Conservation (phyloP, 805 yeast genomes). For the Scheffersomyces coipomensis region DNA sequence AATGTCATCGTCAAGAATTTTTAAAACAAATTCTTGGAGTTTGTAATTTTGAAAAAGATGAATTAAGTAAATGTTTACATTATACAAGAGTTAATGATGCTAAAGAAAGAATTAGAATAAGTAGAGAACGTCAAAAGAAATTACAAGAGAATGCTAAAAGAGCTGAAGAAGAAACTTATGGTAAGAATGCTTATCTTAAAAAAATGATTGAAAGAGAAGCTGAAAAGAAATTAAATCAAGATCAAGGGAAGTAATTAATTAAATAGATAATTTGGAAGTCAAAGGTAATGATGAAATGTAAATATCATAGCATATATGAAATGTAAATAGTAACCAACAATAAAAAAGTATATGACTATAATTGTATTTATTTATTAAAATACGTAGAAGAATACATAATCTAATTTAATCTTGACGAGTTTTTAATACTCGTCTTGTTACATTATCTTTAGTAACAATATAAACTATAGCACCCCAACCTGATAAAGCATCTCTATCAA, state of each 20-base stretch:
- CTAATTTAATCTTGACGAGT: conserved; percentile 84
- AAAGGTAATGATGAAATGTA: not conserved
- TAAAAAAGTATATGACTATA: too few species aligned
- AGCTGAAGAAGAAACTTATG: conserved; percentile 75
- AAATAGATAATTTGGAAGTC: not conserved
- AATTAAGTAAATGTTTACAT: conserved; percentile 75
- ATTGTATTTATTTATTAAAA: too few species aligned
- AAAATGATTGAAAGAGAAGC: conserved; percentile 51
- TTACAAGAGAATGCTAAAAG: conserved; percentile 58
- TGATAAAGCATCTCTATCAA: conserved; percentile 93
- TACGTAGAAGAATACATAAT: too few species aligned
- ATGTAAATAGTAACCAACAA: too few species aligned
- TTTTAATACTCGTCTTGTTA: conserved; percentile 80
- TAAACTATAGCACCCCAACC: conserved; percentile 99
- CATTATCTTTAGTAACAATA: conserved; percentile 87
- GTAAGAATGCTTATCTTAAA: conserved; percentile 69
- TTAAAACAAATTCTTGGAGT: conserved; percentile 72
- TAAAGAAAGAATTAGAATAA: conserved; percentile 51
- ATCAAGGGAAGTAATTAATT: not conserved
- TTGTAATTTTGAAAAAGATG: conserved; percentile 83
- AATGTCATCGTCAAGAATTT: conserved; percentile 76
- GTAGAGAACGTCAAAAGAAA: conserved; percentile 55
- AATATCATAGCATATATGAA: too few species aligned
- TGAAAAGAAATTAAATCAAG: conserved; percentile 7
- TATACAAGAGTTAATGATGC: conserved; percentile 66